phyloP scores from a whole-genome alignment of 306 rosid species.

The Dalbergia cochinchinensis region DNA sequence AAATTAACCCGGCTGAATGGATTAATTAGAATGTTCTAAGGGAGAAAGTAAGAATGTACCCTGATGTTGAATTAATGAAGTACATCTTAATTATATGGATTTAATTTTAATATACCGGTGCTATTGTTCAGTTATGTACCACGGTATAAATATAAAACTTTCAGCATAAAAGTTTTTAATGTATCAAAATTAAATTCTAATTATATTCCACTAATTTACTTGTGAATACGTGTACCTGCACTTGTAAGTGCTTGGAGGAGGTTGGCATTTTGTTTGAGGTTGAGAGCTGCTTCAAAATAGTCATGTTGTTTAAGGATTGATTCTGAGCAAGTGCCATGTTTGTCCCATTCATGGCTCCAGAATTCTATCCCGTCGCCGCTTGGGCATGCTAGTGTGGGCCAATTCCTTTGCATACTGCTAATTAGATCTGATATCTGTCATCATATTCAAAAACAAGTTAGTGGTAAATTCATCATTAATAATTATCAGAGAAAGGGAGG shows the following conservation, averaged over 20 bases:
- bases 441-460: constrained; percentile 11
- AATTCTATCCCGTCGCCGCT: constrained; percentile 62
- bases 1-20: no score
- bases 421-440: constrained; percentile 45
- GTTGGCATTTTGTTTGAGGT: constrained; percentile 53
- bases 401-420: constrained; percentile 51
- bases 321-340: constrained; percentile 87
- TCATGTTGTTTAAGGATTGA: constrained; percentile 69
- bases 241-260: constrained; percentile 63
- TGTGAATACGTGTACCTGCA: constrained; percentile 53
- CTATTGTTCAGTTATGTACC: no score
- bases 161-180: no score
- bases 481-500: neutral
- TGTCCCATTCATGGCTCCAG: constrained; percentile 83
- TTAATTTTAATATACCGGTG: no score
- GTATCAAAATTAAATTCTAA: no score
- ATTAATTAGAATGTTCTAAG: no score
- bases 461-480: constrained; percentile 15
- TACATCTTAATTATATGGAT: no score
- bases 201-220: no score
- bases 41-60: no score
- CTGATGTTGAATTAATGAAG: no score
- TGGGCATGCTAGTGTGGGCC: constrained; percentile 87
- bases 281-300: constrained; percentile 67
- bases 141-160: no score